Percentiles rank a stretch among this genome's conserved stretches.
Conservation (phyloP, 345 rosid species). For the Noccaea caerulescens region DNA sequence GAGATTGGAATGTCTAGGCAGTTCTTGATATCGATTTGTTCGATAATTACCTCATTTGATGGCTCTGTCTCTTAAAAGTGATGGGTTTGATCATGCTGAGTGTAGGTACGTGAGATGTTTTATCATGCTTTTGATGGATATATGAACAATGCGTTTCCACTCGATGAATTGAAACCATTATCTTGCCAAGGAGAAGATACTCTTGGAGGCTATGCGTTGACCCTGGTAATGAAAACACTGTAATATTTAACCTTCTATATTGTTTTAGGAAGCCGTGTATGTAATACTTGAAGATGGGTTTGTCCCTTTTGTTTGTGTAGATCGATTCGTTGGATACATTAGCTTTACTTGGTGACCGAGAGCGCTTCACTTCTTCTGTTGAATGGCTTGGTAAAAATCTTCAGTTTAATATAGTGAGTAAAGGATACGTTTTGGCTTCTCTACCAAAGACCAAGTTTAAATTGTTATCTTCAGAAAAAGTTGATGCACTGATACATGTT, state of each 20-base stretch:
- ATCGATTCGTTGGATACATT: constrained; percentile 91
- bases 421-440: constrained; percentile 42
- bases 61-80: background rate
- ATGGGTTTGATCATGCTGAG: background rate
- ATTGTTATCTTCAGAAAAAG: background rate
- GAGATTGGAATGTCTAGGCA: background rate
- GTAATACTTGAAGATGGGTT: constrained; percentile 31
- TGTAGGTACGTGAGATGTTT: constrained; percentile 94
- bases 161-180: constrained; percentile 85
- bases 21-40: background rate
- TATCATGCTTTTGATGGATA: constrained; percentile 98
- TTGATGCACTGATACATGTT: constrained; percentile 17
- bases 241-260: background rate
- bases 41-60: background rate
- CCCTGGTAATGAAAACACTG: constrained; percentile 58
- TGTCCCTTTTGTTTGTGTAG: constrained; percentile 46
- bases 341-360: constrained; percentile 87
- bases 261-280: constrained; percentile 6
- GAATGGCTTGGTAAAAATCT: constrained; percentile 98
- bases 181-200: constrained; percentile 94
- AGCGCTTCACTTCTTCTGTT: constrained; percentile 73
- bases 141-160: constrained; percentile 95
- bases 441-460: constrained; percentile 6
- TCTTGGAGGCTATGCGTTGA: constrained; percentile 94
- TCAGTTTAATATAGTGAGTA: constrained; percentile 98